Evolutionary conservation across 108 stramenopile species (phyloP).

Genomic region (Aurantiochytrium sp.): DNA sequence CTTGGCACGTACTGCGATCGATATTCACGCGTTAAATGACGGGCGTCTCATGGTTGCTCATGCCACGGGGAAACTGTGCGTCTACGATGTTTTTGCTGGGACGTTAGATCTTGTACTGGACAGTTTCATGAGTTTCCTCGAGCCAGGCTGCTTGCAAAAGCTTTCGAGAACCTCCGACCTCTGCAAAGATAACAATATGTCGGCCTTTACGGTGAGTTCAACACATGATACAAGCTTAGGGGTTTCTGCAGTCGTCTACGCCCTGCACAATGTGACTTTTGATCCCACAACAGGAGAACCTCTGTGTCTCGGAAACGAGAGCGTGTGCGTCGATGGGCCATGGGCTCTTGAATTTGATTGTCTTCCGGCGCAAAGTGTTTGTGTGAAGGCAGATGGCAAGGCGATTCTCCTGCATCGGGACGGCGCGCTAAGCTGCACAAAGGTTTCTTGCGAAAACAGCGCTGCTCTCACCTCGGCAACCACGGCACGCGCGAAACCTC

Average conservation of each 20-base stretch:
- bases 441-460: neutral
- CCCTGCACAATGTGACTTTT: neutral
- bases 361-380: neutral
- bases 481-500: too few relatives aligned
- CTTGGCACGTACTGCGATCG: neutral
- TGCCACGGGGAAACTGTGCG: neutral
- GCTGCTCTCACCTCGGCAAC: neutral
- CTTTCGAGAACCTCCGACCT: neutral
- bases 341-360: neutral
- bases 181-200: neutral
- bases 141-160: neutral
- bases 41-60: neutral
- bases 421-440: neutral
- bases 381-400: neutral
- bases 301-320: neutral
- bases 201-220: neutral
- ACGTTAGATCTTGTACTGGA: neutral
- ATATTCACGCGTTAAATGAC: neutral
- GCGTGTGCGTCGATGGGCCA: neutral
- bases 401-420: neutral
- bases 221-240: neutral
- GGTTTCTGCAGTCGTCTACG: neutral
- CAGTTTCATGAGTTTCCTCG: neutral
- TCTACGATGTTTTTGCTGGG: neutral
- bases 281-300: neutral